These are phyloP conservation scores for Nakazawaea molendinolei DNA, from an alignment of 805 yeast species.

Conservation along the genomic window DNA sequence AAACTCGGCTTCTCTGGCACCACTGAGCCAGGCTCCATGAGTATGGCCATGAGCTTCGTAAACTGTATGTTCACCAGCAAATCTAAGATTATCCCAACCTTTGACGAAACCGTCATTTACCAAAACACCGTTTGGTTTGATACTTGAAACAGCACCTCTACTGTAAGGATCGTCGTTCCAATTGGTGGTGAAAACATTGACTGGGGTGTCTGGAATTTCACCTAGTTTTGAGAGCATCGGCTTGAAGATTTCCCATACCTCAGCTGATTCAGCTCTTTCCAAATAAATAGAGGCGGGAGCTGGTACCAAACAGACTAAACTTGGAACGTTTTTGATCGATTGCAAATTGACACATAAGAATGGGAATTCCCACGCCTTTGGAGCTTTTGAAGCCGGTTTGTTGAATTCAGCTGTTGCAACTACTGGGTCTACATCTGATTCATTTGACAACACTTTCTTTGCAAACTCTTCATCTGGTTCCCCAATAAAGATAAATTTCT, in stretches of 20 bases:
- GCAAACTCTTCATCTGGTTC: slow-evolving; percentile 21
- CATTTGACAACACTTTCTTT: slow-evolving; percentile 9
- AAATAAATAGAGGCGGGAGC: slow-evolving; percentile 43
- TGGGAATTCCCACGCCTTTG: slow-evolving; percentile 23
- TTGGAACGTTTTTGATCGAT: slow-evolving; percentile 25
- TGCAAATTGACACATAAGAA: slow-evolving; percentile 24
- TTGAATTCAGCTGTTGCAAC: too few species aligned
- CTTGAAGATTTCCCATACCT: slow-evolving; percentile 39
- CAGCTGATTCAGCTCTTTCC: slow-evolving; percentile 30
- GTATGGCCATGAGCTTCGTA: slow-evolving; percentile 51
- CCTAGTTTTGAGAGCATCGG: slow-evolving; percentile 31
- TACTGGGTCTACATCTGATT: too few species aligned
- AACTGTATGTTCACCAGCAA: slow-evolving; percentile 52
- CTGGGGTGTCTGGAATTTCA: slow-evolving; percentile 22
- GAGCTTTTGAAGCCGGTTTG: slow-evolving; percentile 12
- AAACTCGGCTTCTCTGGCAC: slow-evolving; percentile 37
- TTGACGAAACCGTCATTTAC: slow-evolving; percentile 25
- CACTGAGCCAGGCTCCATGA: slow-evolving; percentile 52
- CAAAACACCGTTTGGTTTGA: slow-evolving; percentile 33
- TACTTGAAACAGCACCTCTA: slow-evolving; percentile 41
- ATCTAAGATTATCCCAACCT: slow-evolving; percentile 34
- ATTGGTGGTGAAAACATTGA: slow-evolving; percentile 25
- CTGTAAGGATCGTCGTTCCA: slow-evolving; percentile 50
- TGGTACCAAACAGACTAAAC: slow-evolving; percentile 39
- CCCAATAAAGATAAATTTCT: slow-evolving; percentile 24